phyloP scores from a whole-genome alignment of 805 yeast species.

The Cyberlindnera saturnus region DNA sequence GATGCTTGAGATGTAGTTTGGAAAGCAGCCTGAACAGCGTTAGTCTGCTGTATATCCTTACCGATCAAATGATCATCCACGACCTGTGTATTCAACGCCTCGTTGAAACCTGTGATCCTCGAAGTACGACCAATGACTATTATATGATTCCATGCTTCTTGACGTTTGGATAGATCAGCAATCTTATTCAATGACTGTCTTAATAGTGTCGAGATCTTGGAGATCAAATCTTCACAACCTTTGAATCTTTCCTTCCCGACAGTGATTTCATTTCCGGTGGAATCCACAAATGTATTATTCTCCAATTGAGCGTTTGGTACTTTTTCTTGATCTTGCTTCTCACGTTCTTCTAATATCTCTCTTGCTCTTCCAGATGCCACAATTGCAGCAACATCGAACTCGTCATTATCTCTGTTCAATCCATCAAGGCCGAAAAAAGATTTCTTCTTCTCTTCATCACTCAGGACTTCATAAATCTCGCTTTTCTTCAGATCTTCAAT shows the following conservation, averaged over 20 bases:
- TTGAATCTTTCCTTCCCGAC: constrained; percentile 90
- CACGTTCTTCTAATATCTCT: constrained; percentile 63
- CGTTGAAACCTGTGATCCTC: constrained; percentile 69
- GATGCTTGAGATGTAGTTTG: constrained; percentile 19
- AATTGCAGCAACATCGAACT: constrained; percentile 82
- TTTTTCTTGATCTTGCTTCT: constrained; percentile 35
- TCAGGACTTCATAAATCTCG: constrained; percentile 71
- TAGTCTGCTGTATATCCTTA: constrained; percentile 22
- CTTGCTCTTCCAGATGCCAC: constrained; percentile 73
- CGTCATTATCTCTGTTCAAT: constrained; percentile 47
- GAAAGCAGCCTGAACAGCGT: constrained; percentile 24
- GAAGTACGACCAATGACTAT: constrained; percentile 76
- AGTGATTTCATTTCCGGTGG: constrained; percentile 44
- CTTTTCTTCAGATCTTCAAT: constrained; percentile 73
- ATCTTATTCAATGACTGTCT: constrained; percentile 48
- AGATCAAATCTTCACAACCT: constrained; percentile 63
- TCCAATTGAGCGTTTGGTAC: constrained; percentile 63
- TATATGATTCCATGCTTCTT: constrained; percentile 79
- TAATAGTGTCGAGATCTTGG: constrained; percentile 46
- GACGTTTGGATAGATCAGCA: constrained; percentile 65
- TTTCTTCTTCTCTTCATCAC: constrained; percentile 55
- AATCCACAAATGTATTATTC: constrained; percentile 63
- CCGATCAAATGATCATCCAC: constrained; percentile 48
- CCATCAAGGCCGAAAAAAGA: constrained; percentile 59
- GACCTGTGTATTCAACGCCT: constrained; percentile 56